Evolutionary conservation across 129 eudicot species (phyloP).

Genomic region (Sambucus nigra): DNA sequence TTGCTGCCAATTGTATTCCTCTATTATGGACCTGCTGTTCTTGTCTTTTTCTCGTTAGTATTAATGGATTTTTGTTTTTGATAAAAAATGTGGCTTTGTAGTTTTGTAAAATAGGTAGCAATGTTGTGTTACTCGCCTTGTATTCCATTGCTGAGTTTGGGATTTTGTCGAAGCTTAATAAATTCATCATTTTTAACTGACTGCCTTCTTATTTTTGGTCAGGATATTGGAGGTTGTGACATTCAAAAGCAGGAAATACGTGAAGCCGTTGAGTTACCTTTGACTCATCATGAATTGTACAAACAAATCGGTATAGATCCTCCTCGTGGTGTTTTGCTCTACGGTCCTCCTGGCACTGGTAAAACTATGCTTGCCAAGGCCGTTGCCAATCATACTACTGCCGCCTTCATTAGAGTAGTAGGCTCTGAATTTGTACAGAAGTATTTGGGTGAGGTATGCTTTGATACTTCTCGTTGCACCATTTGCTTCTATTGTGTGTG

Average conservation of each 20-base stretch:
- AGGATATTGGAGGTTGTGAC: slow-evolving; percentile 96
- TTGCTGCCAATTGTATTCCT: no score
- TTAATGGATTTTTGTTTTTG: no score
- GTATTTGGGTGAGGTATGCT: slow-evolving; percentile 83
- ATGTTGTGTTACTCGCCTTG: no score
- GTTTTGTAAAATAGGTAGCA: not conserved
- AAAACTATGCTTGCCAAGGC: slow-evolving; percentile 93
- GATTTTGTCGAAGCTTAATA: not conserved
- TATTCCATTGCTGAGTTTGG: no score
- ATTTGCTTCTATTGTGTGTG: no score
- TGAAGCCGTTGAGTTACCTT: slow-evolving; percentile 86
- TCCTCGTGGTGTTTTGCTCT: slow-evolving; percentile 82
- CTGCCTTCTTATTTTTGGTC: not conserved
- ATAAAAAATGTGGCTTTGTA: not conserved
- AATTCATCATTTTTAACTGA: not conserved
- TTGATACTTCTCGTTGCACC: no score
- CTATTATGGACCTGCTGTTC: no score
- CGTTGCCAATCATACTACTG: slow-evolving; percentile 83
- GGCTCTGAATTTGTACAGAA: slow-evolving; percentile 92
- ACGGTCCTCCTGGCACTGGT: slow-evolving; percentile 95
- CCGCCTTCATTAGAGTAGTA: slow-evolving; percentile 81
- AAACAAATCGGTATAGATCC: slow-evolving; percentile 94
- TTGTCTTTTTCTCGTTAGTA: no score
- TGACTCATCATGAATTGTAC: slow-evolving; percentile 80
- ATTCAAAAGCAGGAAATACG: slow-evolving; percentile 91